phyloP scores from a whole-genome alignment of 257 asterid species.

The Paulownia fortunei region DNA sequence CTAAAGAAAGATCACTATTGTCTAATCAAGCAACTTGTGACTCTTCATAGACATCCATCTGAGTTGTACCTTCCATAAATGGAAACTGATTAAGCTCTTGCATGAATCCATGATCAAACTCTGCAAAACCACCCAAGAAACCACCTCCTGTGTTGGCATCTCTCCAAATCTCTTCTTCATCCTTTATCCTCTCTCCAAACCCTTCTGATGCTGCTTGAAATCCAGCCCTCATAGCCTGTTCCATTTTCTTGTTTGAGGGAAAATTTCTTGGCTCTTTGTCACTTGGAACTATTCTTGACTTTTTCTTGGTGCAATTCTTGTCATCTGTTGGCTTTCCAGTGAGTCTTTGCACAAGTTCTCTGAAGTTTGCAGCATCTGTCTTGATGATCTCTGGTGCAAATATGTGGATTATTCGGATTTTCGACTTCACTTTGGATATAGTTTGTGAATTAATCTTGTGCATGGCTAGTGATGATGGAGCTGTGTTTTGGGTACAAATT shows the following conservation, averaged over 20 bases:
- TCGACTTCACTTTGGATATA: constrained; percentile 68
- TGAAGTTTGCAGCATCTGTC: constrained; percentile 71
- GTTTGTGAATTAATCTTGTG: constrained; percentile 65
- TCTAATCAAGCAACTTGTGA: constrained; percentile 43
- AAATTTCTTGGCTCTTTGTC: constrained; percentile 23
- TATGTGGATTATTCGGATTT: constrained; percentile 87
- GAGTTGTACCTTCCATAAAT: constrained; percentile 35
- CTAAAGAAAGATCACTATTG: neutral
- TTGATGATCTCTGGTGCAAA: constrained; percentile 91
- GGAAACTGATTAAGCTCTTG: constrained; percentile 51
- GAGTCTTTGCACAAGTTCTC: constrained; percentile 85
- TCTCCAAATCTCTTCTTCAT: constrained; percentile 80
- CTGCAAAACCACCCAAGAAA: constrained; percentile 41
- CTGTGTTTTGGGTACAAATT: constrained; percentile 17
- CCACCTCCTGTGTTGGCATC: constrained; percentile 46
- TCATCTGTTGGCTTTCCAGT: constrained; percentile 77
- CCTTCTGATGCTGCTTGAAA: constrained; percentile 9
- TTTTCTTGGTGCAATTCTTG: constrained; percentile 5
- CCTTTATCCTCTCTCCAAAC: constrained; percentile 61
- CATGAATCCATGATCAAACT: constrained; percentile 46
- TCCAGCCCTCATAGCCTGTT: constrained; percentile 36
- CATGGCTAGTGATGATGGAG: constrained; percentile 39
- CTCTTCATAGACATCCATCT: constrained; percentile 34
- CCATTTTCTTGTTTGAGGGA: constrained; percentile 44
- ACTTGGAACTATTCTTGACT: neutral